Base-by-base conservation (phyloP, 768 basidiomycete genomes). In the Russula vinacea region DNA sequence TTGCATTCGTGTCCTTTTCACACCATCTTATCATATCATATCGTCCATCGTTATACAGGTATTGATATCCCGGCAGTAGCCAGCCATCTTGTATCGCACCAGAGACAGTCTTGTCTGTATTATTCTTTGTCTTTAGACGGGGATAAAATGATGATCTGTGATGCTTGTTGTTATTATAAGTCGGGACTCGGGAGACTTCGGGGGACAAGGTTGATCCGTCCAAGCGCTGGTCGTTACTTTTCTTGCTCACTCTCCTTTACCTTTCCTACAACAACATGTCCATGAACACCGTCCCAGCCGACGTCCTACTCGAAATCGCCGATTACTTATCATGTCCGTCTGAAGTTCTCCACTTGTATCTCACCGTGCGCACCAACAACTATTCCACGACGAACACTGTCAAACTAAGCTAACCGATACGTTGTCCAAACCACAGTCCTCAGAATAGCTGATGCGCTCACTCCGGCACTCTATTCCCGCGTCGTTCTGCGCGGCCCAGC, bases 261-360 rank as follows among this genome's bases (percentile, higher is more conserved):
- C 19, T 13, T 7, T 16, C 0, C 32, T 5, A 47, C 22, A 26
- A 40, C 9, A 24, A 29, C 14, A 60, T 49, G 56, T 51, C 62
- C 24, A 56, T 69, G 60, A 57, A 55, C 40, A 42, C 44, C 17
- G 62, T 78, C 16, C 89, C 88, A 0, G 78, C 78, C 37, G 89
- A 91, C 72, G 71, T 90, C 51, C 77, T 90, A 49, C 80, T 89
- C 50, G 87, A 90, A 71, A 81, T 90, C 56, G 83, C 87, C 0
- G 72, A 73, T 29, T 79, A 80, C 70, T 73, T 90, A 49, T 76
- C 82, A 42, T 79, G 76, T 39, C 80, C 78, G 51, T 70, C 76
- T 4, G 86, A 90, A 72, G 61, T 87, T 22, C 75, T 88, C 49
- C 83, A 79, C 67, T 78, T 90, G 42, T 81, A 80, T 57, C 76